Evolutionary conservation across 2,329 filamentous ascomycete genomes (phyloP), one percentile per base, ranked within the genome.

Genomic region (Aspergillus amoenus): DNA sequence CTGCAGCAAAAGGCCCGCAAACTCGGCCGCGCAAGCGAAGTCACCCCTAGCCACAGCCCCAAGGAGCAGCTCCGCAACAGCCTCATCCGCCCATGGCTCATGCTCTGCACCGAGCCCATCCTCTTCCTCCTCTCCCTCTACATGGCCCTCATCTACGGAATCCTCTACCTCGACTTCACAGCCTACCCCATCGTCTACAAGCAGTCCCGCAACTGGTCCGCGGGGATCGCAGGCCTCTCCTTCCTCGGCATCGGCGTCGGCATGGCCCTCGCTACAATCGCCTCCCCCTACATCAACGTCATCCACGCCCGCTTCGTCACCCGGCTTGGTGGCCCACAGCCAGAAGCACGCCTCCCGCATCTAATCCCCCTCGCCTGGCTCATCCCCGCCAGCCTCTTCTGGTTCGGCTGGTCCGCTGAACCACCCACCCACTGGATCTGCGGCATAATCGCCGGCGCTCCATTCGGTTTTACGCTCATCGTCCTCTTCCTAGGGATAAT

Each of bases 61-160:
- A 13, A 37, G 34, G 12, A 37, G n/a, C 15, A 37, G 13, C 12
- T 13, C 13, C 15, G 34, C 13, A n/a, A 37, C 12, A 37, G 12
- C 34, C 34, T 37, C 5, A 37, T n/a, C 12, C 34, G 34, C 2
- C 34, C 34, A 0, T 37, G 15, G 34, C 34, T 37, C 12, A 39
- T 43, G 17, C 37, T 47, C 27, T 34, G 18, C 17, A 47, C 44
- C 6, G 59, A 62, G 17, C 60, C 60, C 4, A 64, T 63, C 44
- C 40, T 64, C 3, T 44, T 54, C 27, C 53, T 61, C n/a, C 42
- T 64, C 3, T 62, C 61, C n/a, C 57, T 63, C 9, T 62, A 64
- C 42, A 42, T 53, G 22, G 42, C 51, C 15, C 46, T 57, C 22
- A 46, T 58, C 15, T 64, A 44, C 32, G 58, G 42, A 5, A 48